phyloP scores from a whole-genome alignment of 2,329 filamentous ascomycete species.

The Myriangium duriaei region DNA sequence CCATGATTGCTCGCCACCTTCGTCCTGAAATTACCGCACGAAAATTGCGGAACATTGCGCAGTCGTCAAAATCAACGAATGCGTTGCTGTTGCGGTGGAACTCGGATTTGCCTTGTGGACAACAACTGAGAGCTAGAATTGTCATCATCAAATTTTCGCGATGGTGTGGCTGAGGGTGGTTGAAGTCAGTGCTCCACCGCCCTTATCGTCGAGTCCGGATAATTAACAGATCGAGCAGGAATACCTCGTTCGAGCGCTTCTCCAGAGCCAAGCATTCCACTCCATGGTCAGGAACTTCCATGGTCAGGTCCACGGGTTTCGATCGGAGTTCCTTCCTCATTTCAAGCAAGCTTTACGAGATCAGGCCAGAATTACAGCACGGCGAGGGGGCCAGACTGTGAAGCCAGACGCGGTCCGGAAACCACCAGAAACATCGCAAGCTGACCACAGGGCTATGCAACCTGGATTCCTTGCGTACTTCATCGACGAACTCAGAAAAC shows the following conservation, averaged over 20 bases:
- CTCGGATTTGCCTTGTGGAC: too few species aligned
- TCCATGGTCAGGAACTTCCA: conserved; percentile 39
- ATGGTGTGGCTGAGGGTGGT: conserved; percentile 6
- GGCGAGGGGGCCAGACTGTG: neutral
- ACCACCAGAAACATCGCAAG: neutral
- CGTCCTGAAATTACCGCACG: too few species aligned
- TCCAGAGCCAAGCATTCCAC: conserved; percentile 44
- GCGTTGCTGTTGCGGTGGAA: too few species aligned
- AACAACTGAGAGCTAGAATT: too few species aligned
- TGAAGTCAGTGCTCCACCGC: conserved; percentile 6
- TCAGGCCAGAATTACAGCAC: conserved; percentile 18
- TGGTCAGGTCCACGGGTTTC: conserved; percentile 31
- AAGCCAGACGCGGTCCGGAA: neutral
- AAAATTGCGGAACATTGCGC: too few species aligned
- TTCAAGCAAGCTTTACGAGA: conserved; percentile 42
- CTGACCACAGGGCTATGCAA: conserved; percentile 12
- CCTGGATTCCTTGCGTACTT: conserved; percentile 34
- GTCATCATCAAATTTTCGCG: too few species aligned
- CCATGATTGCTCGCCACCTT: too few species aligned
- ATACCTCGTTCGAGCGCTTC: conserved; percentile 28
- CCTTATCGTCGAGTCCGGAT: too few species aligned
- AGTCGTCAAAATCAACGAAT: too few species aligned
- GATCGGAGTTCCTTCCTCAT: conserved; percentile 32
- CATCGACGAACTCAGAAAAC: conserved; percentile 37
- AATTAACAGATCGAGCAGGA: conserved; percentile 8